phyloP scores from a whole-genome alignment of 768 basidiomycete genomes.

The Boletus bicolor region DNA sequence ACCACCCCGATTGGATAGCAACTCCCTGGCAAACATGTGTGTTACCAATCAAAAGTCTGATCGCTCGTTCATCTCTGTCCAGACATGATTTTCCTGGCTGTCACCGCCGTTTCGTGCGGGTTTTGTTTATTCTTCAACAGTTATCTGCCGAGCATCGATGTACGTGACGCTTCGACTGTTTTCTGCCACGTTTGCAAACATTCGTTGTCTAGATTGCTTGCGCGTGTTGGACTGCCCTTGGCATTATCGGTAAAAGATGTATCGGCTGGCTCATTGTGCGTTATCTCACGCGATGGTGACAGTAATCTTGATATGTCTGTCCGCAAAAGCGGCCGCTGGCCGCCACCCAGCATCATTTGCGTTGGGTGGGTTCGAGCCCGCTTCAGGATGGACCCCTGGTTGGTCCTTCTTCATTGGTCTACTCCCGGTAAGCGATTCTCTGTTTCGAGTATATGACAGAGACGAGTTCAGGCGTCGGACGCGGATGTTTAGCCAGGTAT shows the following conservation, averaged over 20 bases:
- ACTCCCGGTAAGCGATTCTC: slow-evolving; percentile 42
- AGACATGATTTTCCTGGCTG: slow-evolving; percentile 57
- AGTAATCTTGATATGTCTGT: slow-evolving; percentile 57
- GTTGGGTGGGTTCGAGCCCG: slow-evolving; percentile 57
- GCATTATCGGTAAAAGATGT: slow-evolving; percentile 42
- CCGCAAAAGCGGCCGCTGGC: slow-evolving; percentile 54
- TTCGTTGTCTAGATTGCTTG: slow-evolving; percentile 45
- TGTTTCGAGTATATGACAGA: background rate
- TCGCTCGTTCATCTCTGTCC: slow-evolving; percentile 1
- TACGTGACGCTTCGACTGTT: slow-evolving; percentile 18
- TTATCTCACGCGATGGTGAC: slow-evolving; percentile 17
- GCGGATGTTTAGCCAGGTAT: slow-evolving; percentile 27
- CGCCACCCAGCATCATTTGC: slow-evolving; percentile 54
- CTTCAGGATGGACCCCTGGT: slow-evolving; percentile 64
- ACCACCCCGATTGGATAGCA: slow-evolving; percentile 54
- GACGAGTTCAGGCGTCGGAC: background rate
- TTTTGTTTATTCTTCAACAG: slow-evolving; percentile 58
- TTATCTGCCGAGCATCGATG: slow-evolving; percentile 49
- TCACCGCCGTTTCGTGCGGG: slow-evolving; percentile 44
- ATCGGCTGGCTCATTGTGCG: background rate
- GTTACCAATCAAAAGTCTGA: slow-evolving; percentile 6
- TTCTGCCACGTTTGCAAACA: background rate
- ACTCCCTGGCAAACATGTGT: slow-evolving; percentile 60
- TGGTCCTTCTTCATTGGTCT: slow-evolving; percentile 70
- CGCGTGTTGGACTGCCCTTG: slow-evolving; percentile 60